Percentiles rank a stretch among this genome's conserved stretches.
phyloP scores from a whole-genome alignment of 768 basidiomycete genomes.

The Hygrophoropsis aurantiaca region DNA sequence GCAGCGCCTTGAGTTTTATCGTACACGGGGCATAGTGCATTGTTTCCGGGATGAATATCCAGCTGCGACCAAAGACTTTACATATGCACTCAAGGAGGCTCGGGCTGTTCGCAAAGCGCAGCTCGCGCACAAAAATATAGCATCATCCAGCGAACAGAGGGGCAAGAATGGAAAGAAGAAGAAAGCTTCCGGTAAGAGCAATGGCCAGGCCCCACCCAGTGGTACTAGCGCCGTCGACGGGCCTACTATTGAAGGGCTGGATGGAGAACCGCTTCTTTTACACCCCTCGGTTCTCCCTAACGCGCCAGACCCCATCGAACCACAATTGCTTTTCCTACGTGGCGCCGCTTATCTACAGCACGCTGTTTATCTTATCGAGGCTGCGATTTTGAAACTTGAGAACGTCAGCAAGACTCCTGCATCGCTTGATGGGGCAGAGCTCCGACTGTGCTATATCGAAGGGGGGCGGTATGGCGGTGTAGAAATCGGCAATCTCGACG shows the following conservation, averaged over 20 bases:
- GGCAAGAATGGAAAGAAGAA: constrained; percentile 57
- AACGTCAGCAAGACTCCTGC: constrained; percentile 57
- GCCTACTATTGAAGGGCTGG: constrained; percentile 42
- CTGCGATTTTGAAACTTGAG: constrained; percentile 69
- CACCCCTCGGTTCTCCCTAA: constrained; percentile 76
- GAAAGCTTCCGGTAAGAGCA: constrained; percentile 44
- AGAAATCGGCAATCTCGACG: constrained; percentile 79
- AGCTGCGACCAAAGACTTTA: constrained; percentile 77
- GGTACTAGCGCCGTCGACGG: constrained; percentile 58
- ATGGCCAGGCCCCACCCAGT: constrained; percentile 67
- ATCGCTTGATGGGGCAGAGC: constrained; percentile 64
- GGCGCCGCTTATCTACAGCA: constrained; percentile 84
- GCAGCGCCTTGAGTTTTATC: constrained; percentile 78
- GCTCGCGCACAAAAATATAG: constrained; percentile 49
- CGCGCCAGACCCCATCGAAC: constrained; percentile 85
- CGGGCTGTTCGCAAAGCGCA: constrained; percentile 68
- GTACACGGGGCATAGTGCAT: constrained; percentile 88
- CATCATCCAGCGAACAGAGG: constrained; percentile 33
- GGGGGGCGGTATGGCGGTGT: constrained; percentile 81
- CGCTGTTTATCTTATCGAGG: constrained; percentile 72
- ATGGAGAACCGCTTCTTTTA: constrained; percentile 51
- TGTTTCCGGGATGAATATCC: constrained; percentile 84
- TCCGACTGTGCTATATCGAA: constrained; percentile 74
- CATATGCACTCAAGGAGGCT: constrained; percentile 76
- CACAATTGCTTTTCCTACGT: constrained; percentile 79